Evolutionary conservation across 2,329 filamentous ascomycete species (phyloP).

Genomic region (Sphaerulina vaccinii): DNA sequence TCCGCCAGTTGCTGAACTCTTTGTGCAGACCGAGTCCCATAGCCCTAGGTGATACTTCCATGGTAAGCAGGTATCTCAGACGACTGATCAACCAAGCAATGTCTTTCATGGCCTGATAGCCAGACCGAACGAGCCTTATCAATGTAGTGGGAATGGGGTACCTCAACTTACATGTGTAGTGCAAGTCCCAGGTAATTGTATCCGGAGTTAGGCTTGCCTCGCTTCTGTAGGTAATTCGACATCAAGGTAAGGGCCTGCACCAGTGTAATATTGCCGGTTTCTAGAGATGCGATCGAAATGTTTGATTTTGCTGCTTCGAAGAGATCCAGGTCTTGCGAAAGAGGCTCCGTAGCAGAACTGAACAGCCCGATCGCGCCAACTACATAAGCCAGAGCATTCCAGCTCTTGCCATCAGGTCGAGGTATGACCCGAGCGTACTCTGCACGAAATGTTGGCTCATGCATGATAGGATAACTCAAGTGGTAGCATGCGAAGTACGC

Average conservation of each 20-base stretch:
- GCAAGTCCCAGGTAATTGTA: slow-evolving; percentile 52
- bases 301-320: slow-evolving; percentile 48
- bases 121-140: too few relatives aligned
- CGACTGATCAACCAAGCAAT: too few relatives aligned
- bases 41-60: too few relatives aligned
- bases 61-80: too few relatives aligned
- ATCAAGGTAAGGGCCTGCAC: slow-evolving; percentile 50
- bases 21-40: slow-evolving; percentile 53
- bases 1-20: slow-evolving; percentile 50
- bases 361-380: slow-evolving; percentile 48
- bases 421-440: slow-evolving; percentile 48
- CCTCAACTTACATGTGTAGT: too few relatives aligned
- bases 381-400: slow-evolving; percentile 49
- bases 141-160: too few relatives aligned
- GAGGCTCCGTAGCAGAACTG: slow-evolving; percentile 40
- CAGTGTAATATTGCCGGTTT: slow-evolving; percentile 50
- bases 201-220: slow-evolving; percentile 52
- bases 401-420: slow-evolving; percentile 43
- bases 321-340: slow-evolving; percentile 45
- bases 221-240: slow-evolving; percentile 52
- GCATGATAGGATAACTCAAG: slow-evolving; percentile 48
- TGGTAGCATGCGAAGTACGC: slow-evolving; percentile 51
- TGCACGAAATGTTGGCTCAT: slow-evolving; percentile 49
- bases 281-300: slow-evolving; percentile 48
- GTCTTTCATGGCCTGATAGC: too few relatives aligned